Percentiles rank a stretch among this genome's conserved stretches.
Conservation (phyloP, 164 flowering plant genomes). For the Piper betle region DNA sequence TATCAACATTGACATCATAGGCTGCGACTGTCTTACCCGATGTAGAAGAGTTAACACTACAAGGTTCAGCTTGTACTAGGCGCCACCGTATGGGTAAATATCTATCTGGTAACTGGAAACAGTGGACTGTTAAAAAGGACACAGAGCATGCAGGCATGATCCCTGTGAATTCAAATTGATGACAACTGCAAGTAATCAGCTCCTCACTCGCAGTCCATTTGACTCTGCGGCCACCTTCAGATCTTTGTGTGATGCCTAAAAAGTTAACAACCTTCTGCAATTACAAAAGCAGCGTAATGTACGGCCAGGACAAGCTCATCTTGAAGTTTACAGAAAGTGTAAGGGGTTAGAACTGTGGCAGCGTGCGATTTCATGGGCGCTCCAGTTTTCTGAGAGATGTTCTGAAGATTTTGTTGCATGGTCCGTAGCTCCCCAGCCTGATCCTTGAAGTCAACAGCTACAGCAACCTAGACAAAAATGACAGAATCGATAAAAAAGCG, state of each 20-base stretch:
- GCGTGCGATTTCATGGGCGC: conserved; percentile 98
- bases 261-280: conserved; percentile 53
- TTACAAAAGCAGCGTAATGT: conserved; percentile 74
- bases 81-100: conserved; percentile 84
- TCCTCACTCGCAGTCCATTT: conserved; percentile 71
- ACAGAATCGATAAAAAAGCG: not conserved
- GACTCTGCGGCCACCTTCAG: conserved; percentile 78
- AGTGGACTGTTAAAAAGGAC: conserved; percentile 79
- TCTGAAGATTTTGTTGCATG: conserved; percentile 94
- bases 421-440: conserved; percentile 90
- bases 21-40: conserved; percentile 45
- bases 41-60: conserved; percentile 23
- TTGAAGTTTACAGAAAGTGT: conserved; percentile 83
- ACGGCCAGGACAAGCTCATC: conserved; percentile 87
- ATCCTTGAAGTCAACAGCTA: conserved; percentile 80
- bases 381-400: conserved; percentile 78
- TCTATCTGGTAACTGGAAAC: conserved; percentile 88
- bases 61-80: conserved; percentile 28
- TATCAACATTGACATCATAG: conserved; percentile 57
- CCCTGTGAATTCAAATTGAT: conserved; percentile 83
- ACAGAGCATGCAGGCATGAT: conserved; percentile 82
- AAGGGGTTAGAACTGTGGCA: conserved; percentile 75
- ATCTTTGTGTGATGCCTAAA: conserved; percentile 82
- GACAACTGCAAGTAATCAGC: conserved; percentile 71
- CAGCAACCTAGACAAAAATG: conserved; percentile 45